phyloP scores from a whole-genome alignment of 805 yeast genomes.

The Zygoascus flipseniorum region DNA sequence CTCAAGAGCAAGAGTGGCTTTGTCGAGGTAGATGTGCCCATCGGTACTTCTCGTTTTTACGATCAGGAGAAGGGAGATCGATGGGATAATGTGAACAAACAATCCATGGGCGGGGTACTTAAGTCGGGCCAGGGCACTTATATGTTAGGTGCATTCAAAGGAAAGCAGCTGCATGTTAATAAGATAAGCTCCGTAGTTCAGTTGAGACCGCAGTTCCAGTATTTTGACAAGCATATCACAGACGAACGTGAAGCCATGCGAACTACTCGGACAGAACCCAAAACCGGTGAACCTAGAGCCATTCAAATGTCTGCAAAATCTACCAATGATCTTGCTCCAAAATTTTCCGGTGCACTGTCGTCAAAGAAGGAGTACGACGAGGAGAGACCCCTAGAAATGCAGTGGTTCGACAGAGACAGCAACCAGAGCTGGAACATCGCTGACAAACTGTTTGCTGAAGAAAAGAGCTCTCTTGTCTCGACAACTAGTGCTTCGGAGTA shows the following conservation, averaged over 20 bases:
- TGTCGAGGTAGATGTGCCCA: constrained; percentile 69
- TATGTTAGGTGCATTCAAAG: constrained; percentile 33
- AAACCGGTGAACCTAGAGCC: constrained; percentile 43
- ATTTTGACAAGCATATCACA: constrained; percentile 55
- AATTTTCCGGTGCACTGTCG: constrained; percentile 60
- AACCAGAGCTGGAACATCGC: constrained; percentile 27
- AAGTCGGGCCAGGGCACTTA: constrained; percentile 24
- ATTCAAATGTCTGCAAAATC: constrained; percentile 72
- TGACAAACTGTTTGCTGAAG: constrained; percentile 18
- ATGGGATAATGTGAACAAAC: constrained; percentile 56
- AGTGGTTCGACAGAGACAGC: constrained; percentile 38
- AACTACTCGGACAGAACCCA: constrained; percentile 24
- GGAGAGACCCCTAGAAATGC: constrained; percentile 38
- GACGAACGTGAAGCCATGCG: constrained; percentile 31
- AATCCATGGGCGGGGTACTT: constrained; percentile 65
- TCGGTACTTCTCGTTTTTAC: constrained; percentile 59
- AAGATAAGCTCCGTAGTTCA: constrained; percentile 67
- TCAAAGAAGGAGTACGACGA: constrained; percentile 59
- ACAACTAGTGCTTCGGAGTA: constrained; percentile 17
- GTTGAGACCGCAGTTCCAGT: constrained; percentile 71
- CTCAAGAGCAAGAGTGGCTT: constrained; percentile 55
- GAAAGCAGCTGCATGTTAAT: constrained; percentile 49
- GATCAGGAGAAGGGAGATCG: constrained; percentile 54
- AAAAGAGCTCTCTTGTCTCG: constrained; percentile 13
- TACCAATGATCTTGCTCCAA: constrained; percentile 46